Conservation (phyloP, 139 green algal genomes). For the Closterium sp. region DNA sequence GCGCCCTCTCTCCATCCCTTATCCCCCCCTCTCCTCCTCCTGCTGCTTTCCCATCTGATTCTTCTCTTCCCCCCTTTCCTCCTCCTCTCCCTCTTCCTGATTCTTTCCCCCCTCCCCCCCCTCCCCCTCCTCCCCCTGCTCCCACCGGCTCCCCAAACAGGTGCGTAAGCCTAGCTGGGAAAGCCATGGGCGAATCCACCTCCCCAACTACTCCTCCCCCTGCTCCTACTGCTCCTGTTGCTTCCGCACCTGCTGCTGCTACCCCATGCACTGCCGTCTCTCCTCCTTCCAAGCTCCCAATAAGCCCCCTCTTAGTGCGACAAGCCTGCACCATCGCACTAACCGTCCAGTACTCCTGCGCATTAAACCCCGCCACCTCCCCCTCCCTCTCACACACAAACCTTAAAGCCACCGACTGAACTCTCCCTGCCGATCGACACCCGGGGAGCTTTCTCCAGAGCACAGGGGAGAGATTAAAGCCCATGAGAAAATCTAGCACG, state of each 20-base stretch:
- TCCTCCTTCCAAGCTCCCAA: background rate
- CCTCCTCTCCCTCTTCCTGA: background rate
- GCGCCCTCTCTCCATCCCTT: background rate
- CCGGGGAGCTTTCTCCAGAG: slow-evolving; percentile 87
- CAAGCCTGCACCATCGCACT: background rate
- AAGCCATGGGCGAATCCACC: background rate
- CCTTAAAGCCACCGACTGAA: slow-evolving; percentile 86
- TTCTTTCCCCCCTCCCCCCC: background rate
- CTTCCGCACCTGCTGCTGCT: background rate
- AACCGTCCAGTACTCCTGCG: slow-evolving; percentile 49
- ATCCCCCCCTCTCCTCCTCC: background rate
- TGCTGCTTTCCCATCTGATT: background rate
- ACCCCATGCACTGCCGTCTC: background rate
- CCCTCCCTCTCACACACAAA: slow-evolving; percentile 81
- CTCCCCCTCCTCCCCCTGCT: background rate
- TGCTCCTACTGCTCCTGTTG: background rate
- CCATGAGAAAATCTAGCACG: slow-evolving; percentile 90
- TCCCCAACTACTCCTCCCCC: background rate
- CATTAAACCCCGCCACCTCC: slow-evolving; percentile 65
- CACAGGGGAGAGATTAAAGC: slow-evolving; percentile 83
- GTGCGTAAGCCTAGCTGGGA: background rate
- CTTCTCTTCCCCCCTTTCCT: background rate
- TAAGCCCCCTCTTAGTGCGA: background rate
- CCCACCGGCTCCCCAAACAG: background rate
- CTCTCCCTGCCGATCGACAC: slow-evolving; percentile 59